These are phyloP conservation scores for Gastrolobium bilobum DNA, from an alignment of 306 rosid species.

Conservation along the genomic window DNA sequence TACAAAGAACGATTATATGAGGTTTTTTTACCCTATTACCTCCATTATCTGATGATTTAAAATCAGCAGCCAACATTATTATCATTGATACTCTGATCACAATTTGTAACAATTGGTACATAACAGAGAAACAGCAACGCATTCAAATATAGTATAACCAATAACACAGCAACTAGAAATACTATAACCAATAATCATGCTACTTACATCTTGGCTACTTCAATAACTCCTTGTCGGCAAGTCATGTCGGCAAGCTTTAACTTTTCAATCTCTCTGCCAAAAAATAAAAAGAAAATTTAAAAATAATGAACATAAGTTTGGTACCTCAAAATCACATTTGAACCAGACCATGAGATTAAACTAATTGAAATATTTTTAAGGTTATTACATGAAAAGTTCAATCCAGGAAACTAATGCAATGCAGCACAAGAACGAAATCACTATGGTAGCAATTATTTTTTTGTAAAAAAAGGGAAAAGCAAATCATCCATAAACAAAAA, in stretches of 20 bases:
- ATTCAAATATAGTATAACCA: too few species aligned
- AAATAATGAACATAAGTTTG: not conserved
- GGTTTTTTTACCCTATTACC: not conserved
- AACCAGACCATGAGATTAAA: not conserved
- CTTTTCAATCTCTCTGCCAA: slow-evolving; percentile 94
- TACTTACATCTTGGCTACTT: slow-evolving; percentile 98
- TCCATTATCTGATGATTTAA: slow-evolving; percentile 17
- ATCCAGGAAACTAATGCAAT: slow-evolving; percentile 9
- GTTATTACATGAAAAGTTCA: not conserved
- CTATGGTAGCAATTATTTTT: not conserved
- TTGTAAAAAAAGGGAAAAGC: not conserved
- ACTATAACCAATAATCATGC: slow-evolving; percentile 17
- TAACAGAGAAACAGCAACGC: not conserved
- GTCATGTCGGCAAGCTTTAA: slow-evolving; percentile 91
- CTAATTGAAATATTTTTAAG: not conserved
- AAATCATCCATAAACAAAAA: slow-evolving; percentile 6
- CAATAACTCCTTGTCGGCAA: slow-evolving; percentile 94
- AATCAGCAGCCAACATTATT: not conserved
- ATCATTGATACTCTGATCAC: not conserved
- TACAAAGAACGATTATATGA: not conserved
- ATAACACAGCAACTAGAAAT: slow-evolving; percentile 16
- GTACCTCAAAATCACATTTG: slow-evolving; percentile 24
- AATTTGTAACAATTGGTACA: not conserved
- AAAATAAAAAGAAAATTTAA: slow-evolving; percentile 35
- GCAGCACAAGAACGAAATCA: not conserved